phyloP scores from a whole-genome alignment of 2,329 filamentous ascomycete genomes.

The Aurifilum marmelostoma region DNA sequence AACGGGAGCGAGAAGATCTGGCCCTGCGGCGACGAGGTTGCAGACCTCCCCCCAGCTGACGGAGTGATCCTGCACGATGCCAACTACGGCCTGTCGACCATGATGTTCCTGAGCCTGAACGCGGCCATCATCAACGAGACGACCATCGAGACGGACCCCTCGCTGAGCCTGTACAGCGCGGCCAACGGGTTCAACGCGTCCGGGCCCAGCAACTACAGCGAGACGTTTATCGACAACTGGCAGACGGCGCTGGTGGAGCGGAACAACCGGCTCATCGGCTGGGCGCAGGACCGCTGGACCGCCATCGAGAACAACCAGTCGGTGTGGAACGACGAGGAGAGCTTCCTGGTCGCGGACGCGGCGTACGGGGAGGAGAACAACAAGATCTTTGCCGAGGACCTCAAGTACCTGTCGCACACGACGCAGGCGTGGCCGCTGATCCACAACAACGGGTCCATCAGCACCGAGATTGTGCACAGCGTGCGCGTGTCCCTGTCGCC shows the following conservation, averaged over 20 bases:
- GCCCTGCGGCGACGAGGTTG: conserved; percentile 28
- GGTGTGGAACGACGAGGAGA: conserved; percentile 31
- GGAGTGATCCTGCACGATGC: conserved; percentile 27
- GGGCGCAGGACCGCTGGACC: conserved; percentile 17
- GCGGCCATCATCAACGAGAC: conserved; percentile 28
- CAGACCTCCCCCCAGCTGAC: conserved; percentile 27
- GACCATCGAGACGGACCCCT: conserved; percentile 23
- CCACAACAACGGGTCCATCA: conserved; percentile 30
- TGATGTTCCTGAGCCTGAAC: conserved; percentile 30
- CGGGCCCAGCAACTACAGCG: conserved; percentile 29
- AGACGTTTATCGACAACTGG: conserved; percentile 24
- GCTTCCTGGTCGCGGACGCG: conserved; percentile 29
- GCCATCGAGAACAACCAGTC: conserved; percentile 29
- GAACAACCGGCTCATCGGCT: conserved; percentile 27
- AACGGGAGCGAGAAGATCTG: conserved; percentile 31
- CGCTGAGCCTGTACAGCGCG: conserved; percentile 26
- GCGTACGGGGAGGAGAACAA: conserved; percentile 31
- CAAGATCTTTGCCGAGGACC: conserved; percentile 32
- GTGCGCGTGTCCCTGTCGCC: conserved; percentile 27
- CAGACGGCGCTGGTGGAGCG: conserved; percentile 25
- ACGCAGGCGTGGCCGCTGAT: conserved; percentile 32
- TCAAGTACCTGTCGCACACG: conserved; percentile 30
- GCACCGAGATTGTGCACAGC: conserved; percentile 29
- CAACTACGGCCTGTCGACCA: conserved; percentile 31
- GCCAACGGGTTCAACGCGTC: conserved; percentile 28